Conservation (phyloP, 2,329 filamentous ascomycete genomes). For the Ceratocystis colombiana region DNA sequence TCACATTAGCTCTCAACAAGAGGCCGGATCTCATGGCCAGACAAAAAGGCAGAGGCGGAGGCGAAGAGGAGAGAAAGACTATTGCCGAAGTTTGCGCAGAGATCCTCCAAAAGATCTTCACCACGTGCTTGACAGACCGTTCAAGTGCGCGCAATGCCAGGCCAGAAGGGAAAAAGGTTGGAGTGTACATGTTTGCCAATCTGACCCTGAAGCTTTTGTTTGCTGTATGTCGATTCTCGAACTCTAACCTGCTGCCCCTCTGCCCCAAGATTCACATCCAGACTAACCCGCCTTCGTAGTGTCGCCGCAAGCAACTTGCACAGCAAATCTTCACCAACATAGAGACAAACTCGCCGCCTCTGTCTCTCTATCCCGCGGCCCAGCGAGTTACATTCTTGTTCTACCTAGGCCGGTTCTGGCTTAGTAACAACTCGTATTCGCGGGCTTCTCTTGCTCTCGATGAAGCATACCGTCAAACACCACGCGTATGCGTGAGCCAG, state of each 20-base stretch:
- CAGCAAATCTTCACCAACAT: slow-evolving; percentile 87
- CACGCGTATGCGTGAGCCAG: slow-evolving; percentile 54
- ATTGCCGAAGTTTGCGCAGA: slow-evolving; percentile 82
- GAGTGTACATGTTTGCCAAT: slow-evolving; percentile 87
- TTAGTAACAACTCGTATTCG: slow-evolving; percentile 72
- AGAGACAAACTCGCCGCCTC: slow-evolving; percentile 66
- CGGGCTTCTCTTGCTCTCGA: slow-evolving; percentile 66
- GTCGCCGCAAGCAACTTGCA: slow-evolving; percentile 70
- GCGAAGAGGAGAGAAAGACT: slow-evolving; percentile 60
- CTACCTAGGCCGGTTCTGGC: slow-evolving; percentile 83
- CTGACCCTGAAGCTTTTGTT: slow-evolving; percentile 81
- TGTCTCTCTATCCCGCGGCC: slow-evolving; percentile 70
- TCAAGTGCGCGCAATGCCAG: slow-evolving; percentile 54
- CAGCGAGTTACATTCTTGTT: slow-evolving; percentile 90
- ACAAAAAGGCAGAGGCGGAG: slow-evolving; percentile 31
- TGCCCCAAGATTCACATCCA: slow-evolving; percentile 15
- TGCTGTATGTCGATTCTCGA: slow-evolving; percentile 44
- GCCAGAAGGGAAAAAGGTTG: slow-evolving; percentile 74
- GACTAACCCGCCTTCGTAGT: slow-evolving; percentile 38
- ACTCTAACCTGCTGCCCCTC: background rate
- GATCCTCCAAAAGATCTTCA: slow-evolving; percentile 81
- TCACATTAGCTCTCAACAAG: slow-evolving; percentile 76
- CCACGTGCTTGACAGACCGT: slow-evolving; percentile 75
- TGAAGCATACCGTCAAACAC: slow-evolving; percentile 65
- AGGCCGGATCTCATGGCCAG: slow-evolving; percentile 60